Evolutionary conservation across 2,329 filamentous ascomycete species (phyloP).

Genomic region (Trichoderma asperellum): DNA sequence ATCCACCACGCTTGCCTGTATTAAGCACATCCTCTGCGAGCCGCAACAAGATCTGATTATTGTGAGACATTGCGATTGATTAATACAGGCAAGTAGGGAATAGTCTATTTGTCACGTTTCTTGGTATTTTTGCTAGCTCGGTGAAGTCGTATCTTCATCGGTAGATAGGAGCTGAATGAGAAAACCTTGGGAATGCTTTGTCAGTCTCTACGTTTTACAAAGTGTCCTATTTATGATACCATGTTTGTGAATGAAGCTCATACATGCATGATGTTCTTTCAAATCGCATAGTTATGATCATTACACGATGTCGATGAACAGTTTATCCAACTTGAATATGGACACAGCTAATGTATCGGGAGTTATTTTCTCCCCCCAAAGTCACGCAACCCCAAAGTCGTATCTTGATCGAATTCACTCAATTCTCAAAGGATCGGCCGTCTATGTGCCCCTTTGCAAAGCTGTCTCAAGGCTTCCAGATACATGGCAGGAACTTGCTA

Average conservation of each 20-base stretch:
- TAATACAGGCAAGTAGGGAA: background rate
- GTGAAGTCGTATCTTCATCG: background rate
- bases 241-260: background rate
- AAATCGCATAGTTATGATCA: background rate
- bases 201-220: background rate
- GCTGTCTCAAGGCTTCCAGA: background rate
- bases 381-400: background rate
- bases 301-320: background rate
- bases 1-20: background rate
- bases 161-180: background rate
- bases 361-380: background rate
- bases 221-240: background rate
- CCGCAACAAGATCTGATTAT: background rate
- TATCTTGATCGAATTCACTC: background rate
- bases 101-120: background rate
- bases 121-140: background rate
- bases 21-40: background rate
- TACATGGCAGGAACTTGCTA: background rate
- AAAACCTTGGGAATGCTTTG: background rate
- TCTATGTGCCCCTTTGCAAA: background rate
- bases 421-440: background rate
- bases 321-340: background rate
- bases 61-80: background rate
- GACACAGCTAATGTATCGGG: background rate
- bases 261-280: background rate